Conservation (phyloP, 2,329 filamentous ascomycete species). For the Colletotrichum liaoningense region DNA sequence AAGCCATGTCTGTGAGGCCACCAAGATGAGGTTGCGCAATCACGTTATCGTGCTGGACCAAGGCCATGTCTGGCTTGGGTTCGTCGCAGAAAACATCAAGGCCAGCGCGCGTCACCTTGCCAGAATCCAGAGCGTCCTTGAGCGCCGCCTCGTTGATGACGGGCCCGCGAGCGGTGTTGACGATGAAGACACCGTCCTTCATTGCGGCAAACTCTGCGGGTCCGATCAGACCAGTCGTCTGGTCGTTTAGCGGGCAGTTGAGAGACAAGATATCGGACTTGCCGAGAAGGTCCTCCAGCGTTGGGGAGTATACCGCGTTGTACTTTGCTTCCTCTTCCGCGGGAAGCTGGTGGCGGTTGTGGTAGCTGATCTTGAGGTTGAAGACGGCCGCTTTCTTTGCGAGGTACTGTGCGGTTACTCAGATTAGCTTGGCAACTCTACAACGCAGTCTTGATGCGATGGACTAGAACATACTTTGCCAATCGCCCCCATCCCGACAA, state of each 20-base stretch:
- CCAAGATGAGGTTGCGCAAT: slow-evolving; percentile 58
- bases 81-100: background rate
- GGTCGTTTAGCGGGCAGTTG: slow-evolving; percentile 52
- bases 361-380: slow-evolving; percentile 56
- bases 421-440: background rate
- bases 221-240: slow-evolving; percentile 54
- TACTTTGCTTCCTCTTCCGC: slow-evolving; percentile 48
- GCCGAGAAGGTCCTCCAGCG: background rate
- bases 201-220: slow-evolving; percentile 54
- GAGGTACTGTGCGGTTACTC: slow-evolving; percentile 42
- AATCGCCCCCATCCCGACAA: background rate
- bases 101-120: background rate
- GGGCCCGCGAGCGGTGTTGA: background rate
- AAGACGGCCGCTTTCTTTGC: slow-evolving; percentile 53
- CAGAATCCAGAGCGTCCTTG: background rate
- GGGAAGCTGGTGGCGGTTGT: slow-evolving; percentile 51
- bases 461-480: background rate
- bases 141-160: background rate
- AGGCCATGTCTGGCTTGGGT: background rate
- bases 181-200: slow-evolving; percentile 54
- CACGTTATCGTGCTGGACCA: slow-evolving; percentile 53
- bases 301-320: slow-evolving; percentile 38
- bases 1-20: slow-evolving; percentile 56
- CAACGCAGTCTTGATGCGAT: background rate
- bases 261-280: slow-evolving; percentile 42